Evolutionary conservation across 2,329 filamentous ascomycete genomes (phyloP).

Genomic region (Grosmannia serpens): DNA sequence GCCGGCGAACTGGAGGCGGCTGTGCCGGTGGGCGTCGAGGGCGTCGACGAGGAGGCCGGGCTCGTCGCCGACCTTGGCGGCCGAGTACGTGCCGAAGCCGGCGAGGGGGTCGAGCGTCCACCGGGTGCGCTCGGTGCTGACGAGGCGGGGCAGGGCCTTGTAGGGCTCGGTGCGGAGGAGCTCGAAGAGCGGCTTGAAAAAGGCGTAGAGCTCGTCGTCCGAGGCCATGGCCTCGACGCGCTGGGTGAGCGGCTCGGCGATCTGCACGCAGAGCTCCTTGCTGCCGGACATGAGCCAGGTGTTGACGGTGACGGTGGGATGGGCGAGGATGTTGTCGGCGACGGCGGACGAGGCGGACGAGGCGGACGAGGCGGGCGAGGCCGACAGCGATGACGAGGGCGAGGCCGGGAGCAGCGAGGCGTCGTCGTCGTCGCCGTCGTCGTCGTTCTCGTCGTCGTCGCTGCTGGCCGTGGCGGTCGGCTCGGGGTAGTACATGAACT

Average conservation of each 20-base stretch:
- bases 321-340: neutral
- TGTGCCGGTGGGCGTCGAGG: slow-evolving; percentile 39
- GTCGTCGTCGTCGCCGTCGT: neutral
- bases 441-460: neutral
- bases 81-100: slow-evolving; percentile 59
- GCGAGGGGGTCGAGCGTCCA: slow-evolving; percentile 63
- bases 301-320: slow-evolving; percentile 3
- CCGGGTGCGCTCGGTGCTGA: slow-evolving; percentile 57
- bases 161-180: slow-evolving; percentile 53
- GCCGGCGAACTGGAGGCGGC: slow-evolving; percentile 65
- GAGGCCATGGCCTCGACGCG: slow-evolving; percentile 47
- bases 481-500: slow-evolving; percentile 3
- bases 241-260: slow-evolving; percentile 41
- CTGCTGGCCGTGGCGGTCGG: neutral
- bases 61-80: slow-evolving; percentile 69
- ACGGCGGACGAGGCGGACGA: neutral
- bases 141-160: slow-evolving; percentile 61
- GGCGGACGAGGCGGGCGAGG: neutral
- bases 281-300: slow-evolving; percentile 26
- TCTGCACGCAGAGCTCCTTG: slow-evolving; percentile 36
- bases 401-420: neutral
- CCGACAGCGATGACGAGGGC: neutral
- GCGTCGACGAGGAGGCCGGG: slow-evolving; percentile 73
- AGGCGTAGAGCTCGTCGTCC: slow-evolving; percentile 51
- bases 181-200: slow-evolving; percentile 50